Evolutionary conservation across 805 yeast genomes (phyloP), one percentile per base, ranked within the genome.

Genomic region (Sporopachydermia quercuum): DNA sequence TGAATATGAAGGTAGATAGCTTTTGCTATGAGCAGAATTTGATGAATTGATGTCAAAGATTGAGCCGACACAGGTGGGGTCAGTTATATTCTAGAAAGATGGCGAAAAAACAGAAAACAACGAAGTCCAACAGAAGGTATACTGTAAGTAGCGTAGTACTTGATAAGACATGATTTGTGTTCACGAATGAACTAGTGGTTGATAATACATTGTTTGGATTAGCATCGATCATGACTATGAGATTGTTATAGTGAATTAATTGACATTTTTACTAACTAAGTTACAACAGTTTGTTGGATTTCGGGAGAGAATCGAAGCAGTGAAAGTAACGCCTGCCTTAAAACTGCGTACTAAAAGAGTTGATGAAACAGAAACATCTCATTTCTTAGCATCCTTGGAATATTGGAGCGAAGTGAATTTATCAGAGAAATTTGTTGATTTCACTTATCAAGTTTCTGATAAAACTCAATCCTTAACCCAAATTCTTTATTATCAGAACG

Each of bases 351-450:
- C 67, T 45, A 66, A 81, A 49, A 78, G 75, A 1, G 78, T 74
- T 50, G 81, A 80, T 51, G 73, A 76, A 45, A 82, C 71, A 30
- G 89, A 79, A 44, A 58, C 76, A 2, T 85, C 95, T 1, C 87
- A 81, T 56, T 83, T 87, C 48, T 58, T 79, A 18, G 71, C 91
- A 8, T 76, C 94, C 0, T 63, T 81, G 44, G 78, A 79, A 37
- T 85, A 83, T 48, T 89, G 97, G 96, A 70, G 65, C 42, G 97
- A 91, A 52, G 74, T 83, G 42, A 89, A 87, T 54, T 60, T 83
- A 41, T 77, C 94, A 34, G 76, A 74, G 3, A 65, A 66, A 36
- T 91, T 84, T 52, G 69, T 78, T 1, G 74, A 68, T 2, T 79
- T 86, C 48, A 61, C 69, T 3, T 70, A 69, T 4, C 66, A 67